Evolutionary conservation across 192 early-diverging fungal genomes (phyloP), one percentile per base, ranked within the genome.

Genomic region (Umbelopsis ramanniana): DNA sequence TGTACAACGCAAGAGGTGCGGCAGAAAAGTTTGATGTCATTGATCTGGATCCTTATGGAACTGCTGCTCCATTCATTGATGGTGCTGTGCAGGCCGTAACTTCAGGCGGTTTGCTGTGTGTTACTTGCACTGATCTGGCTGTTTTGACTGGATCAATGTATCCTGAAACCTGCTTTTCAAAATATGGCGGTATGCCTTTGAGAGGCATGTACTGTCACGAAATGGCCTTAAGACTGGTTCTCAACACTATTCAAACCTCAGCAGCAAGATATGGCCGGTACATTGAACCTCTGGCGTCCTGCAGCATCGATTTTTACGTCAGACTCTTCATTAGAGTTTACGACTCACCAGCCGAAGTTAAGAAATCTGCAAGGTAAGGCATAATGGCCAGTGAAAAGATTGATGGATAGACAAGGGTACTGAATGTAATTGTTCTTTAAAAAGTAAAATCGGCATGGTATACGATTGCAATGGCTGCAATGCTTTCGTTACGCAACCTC

Each of bases 71-170:
- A 6, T 99, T 99, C 77, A 75, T 98, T 19, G 98, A 99, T 76
- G 95, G 89, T 11, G 96, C 96, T 4, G 90, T 99, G 6, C 94
- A 98, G 67, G 88, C 94, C 3, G 95, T 97, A 12, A 72, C 84
- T 23, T 90, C 97, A 50, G 95, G 95, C 70, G 95, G 92, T 82
- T 81, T 99, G 19, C 85, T 99, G 35, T 98, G 96, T 76, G 90
- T 99, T 7, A 99, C 98, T 3, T 99, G 97, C 82, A 99, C 98
- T 2, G 98, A 99, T 88, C 82, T 98, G 82, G 96, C 94, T 8
- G 87, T 97, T 21, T 86, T 99, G 17, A 94, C 96, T 72, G 95
- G 96, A 57, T 91, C 80, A 84, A 99, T 88, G 79, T 87, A 93
- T 81, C 93, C 85, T 66, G 97, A 91, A 81, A 88, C 91, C 69